phyloP scores from a whole-genome alignment of 345 rosid species.

The Pugionium dolabratum region DNA sequence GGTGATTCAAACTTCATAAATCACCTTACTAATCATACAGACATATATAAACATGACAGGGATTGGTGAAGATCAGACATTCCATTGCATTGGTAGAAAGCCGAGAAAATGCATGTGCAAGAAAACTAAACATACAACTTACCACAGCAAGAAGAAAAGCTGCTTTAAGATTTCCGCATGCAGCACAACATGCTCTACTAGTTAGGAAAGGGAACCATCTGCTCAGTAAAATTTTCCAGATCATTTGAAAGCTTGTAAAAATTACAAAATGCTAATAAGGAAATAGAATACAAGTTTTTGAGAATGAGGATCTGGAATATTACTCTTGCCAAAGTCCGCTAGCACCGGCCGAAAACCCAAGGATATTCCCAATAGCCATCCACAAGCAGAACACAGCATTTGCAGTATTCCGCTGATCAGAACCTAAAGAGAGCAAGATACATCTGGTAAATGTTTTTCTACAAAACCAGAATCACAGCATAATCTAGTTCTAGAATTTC shows the following conservation, averaged over 20 bases:
- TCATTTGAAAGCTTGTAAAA: slow-evolving; percentile 22
- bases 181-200: slow-evolving; percentile 91
- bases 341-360: slow-evolving; percentile 98
- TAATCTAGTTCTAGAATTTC: slow-evolving; percentile 5
- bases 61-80: not conserved
- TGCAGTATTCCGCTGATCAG: slow-evolving; percentile 88
- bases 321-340: slow-evolving; percentile 94
- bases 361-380: slow-evolving; percentile 97
- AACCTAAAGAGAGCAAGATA: slow-evolving; percentile 50
- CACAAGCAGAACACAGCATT: slow-evolving; percentile 94
- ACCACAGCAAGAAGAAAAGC: slow-evolving; percentile 96
- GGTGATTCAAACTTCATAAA: not conserved
- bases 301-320: slow-evolving; percentile 26
- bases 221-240: slow-evolving; percentile 32
- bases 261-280: slow-evolving; percentile 28
- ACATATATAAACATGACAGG: slow-evolving; percentile 23
- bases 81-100: slow-evolving; percentile 2
- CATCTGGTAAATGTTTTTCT: slow-evolving; percentile 15
- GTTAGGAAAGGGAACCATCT: slow-evolving; percentile 98
- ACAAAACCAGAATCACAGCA: slow-evolving; percentile 21
- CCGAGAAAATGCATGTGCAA: slow-evolving; percentile 21
- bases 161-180: slow-evolving; percentile 96
- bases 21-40: slow-evolving; percentile 1
- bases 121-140: slow-evolving; percentile 41
- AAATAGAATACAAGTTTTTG: slow-evolving; percentile 18